These are phyloP conservation scores for Aureobasidium lini DNA, from an alignment of 2,329 filamentous ascomycete species.

Conservation along the genomic window DNA sequence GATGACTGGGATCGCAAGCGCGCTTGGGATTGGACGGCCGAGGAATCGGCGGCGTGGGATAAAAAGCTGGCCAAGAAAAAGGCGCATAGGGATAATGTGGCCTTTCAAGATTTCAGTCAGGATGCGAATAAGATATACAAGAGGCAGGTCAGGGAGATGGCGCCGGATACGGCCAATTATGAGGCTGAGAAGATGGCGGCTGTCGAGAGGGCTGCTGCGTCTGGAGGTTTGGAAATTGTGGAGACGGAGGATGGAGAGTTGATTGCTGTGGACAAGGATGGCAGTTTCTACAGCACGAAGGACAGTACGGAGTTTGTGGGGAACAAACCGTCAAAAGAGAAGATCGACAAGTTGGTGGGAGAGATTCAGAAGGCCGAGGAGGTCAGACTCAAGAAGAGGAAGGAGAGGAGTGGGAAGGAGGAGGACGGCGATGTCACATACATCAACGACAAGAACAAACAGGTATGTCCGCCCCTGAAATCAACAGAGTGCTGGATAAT, in stretches of 20 bases:
- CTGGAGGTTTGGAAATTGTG: conserved; percentile 82
- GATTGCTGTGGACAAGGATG: conserved; percentile 86
- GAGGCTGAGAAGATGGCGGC: conserved; percentile 77
- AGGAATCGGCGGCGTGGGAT: conserved; percentile 93
- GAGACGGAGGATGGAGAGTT: conserved; percentile 94
- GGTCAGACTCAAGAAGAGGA: conserved; percentile 73
- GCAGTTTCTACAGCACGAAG: conserved; percentile 82
- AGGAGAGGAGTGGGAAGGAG: conserved; percentile 65
- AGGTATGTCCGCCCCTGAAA: not conserved
- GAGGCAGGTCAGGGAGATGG: conserved; percentile 71
- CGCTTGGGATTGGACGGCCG: conserved; percentile 97
- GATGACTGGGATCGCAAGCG: conserved; percentile 96
- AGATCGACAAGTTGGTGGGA: conserved; percentile 77
- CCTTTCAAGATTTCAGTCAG: conserved; percentile 81
- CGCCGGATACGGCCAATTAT: conserved; percentile 75
- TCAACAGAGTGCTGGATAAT: not conserved
- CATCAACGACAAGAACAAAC: conserved; percentile 99
- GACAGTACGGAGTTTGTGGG: conserved; percentile 74
- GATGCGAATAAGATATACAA: conserved; percentile 93
- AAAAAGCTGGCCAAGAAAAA: conserved; percentile 80
- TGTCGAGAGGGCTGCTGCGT: conserved; percentile 75
- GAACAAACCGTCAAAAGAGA: conserved; percentile 79
- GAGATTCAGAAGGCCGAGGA: conserved; percentile 88
- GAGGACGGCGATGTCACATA: conserved; percentile 92
- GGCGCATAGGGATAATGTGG: conserved; percentile 71